Base-by-base conservation (phyloP, 176 grass and related monocot species). In the Urochloa ruziziensis region DNA sequence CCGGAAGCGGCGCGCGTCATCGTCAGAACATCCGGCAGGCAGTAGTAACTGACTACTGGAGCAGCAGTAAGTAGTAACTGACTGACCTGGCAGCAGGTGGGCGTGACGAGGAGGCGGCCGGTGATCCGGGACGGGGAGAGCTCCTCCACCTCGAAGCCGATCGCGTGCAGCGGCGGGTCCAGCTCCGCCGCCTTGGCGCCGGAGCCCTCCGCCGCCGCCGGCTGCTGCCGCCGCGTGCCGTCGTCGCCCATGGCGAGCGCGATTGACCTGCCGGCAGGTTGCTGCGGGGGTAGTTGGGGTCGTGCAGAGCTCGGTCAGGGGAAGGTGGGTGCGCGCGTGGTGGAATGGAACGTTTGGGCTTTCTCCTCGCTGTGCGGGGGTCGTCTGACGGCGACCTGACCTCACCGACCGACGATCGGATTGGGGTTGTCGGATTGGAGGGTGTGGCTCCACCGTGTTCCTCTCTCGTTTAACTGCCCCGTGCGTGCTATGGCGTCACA, bases 41-140 rank as follows among this genome's bases (percentile, higher is more conserved):
- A 46, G 43, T 12, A 2, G 42, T 4, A 5, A 18, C 17, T 10
- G 48, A 12, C 8, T 12, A 12, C 42, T 44, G 40, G 7, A 3
- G 5, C 7, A 11, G 10, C 2, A 12, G 10, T 46, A 46, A 12
- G 2, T 39, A 21, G 5, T 16, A 17, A 15, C 23, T 30, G 10
- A 72, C 52, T 47, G 33, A 91, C 95, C 96, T 98, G 92, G 86
- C 92, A 95, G 75, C 96, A 95, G 79, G 36, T 39, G 44, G 51
- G 64, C 47, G 89, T 93, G 82, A 98, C 82, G 72, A 64, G 40
- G 57, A 98, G 79, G 67, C 80, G 89, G 23, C 91, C 92, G 77
- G 87, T 83, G 84, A 98, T 73, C 24, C 51, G 71, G 24, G 74
- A 63, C 13, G 92, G 62, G n/a, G 90, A 91, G 75, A 98, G 67